Percentiles rank a stretch among this genome's conserved stretches.
These are phyloP conservation scores for Meyerozyma carpophila DNA, from an alignment of 1,139 yeast genomes.

Conservation along the genomic window DNA sequence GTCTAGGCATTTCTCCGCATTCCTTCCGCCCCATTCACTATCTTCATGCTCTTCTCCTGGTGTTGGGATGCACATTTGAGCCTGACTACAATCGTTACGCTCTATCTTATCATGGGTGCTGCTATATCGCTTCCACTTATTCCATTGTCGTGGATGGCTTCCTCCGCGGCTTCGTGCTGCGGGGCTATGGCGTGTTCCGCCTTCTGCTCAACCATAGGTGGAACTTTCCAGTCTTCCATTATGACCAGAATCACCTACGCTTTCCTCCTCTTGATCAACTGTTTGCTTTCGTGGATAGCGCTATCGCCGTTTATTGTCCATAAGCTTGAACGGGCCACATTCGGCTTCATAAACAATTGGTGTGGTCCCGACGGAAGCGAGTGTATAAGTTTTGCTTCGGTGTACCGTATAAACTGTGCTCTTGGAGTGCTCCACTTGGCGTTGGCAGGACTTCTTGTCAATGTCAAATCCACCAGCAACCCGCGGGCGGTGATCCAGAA, in stretches of 20 bases:
- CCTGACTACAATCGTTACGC: background rate
- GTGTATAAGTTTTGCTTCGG: constrained; percentile 90
- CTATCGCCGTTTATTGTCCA: constrained; percentile 76
- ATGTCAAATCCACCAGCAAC: constrained; percentile 73
- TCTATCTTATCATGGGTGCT: constrained; percentile 62
- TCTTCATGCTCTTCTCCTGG: background rate
- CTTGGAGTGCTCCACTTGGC: constrained; percentile 74
- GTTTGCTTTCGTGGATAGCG: constrained; percentile 85
- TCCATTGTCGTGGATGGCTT: constrained; percentile 34
- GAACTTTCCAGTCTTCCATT: constrained; percentile 61
- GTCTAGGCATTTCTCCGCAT: too few species aligned
- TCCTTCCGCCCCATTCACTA: too few species aligned
- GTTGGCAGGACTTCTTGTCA: constrained; percentile 61
- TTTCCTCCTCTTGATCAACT: constrained; percentile 65
- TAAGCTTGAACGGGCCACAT: constrained; percentile 67
- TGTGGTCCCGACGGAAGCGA: constrained; percentile 76
- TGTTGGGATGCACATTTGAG: background rate
- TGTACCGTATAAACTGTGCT: constrained; percentile 85
- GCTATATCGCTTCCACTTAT: constrained; percentile 66
- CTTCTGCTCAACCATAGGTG: constrained; percentile 56
- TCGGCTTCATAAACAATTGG: constrained; percentile 58
- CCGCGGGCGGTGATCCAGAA: constrained; percentile 84
- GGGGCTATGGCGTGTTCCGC: constrained; percentile 85
- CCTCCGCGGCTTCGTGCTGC: constrained; percentile 71
- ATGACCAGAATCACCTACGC: constrained; percentile 78